Base-by-base conservation (phyloP, 1,284 basidiomycete species). In the Flammula alnicola region DNA sequence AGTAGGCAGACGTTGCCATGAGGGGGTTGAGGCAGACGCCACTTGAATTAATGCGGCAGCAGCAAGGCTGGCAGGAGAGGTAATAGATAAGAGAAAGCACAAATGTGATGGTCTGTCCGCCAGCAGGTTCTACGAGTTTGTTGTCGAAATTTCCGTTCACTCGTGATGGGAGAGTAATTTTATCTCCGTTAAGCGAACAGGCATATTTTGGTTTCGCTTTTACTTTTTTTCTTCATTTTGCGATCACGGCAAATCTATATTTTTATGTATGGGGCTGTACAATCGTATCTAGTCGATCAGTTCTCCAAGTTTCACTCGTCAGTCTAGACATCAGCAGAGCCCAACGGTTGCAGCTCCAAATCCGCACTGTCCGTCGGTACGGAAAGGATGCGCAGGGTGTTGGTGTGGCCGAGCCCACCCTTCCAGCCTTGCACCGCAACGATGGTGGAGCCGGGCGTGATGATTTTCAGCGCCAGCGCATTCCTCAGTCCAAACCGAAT, bases 341-440 rank as follows among this genome's bases (percentile, higher is more conserved):
- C 76, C 50, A 92, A 72, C 44, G 86, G 79, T 70, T 91, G 87
- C 71, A 89, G 66, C 70, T 89, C 86, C 51, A 96, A 76, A 71
- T 96, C 93, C 47, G 89, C 87, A 44, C 75, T 62, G 65, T 95
- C 91, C 36, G 89, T 91, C n/a, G 93, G 93, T 41, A 95, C 93
- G 47, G 81, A 81, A 60, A 92, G 69, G 52, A 92, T 79, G 49
- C 89, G 86, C 51, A 92, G 74, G 16, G 90, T 92, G 76, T 92
- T 92, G 54, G 89, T 93, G 78, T 97, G 93, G 36, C 95, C 95
- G 50, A 96, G 83, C 58, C 97, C 96, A 46, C 94, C 94, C 76
- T 96, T 95, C 96, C 96, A 99, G 42, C 97, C 97, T 74, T 99
- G 97, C 8, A 99, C 88, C 42, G 96, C 96, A 62, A 99, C 83